Conservation (phyloP, 2,329 filamentous ascomycete genomes). For the Metarhizium brunneum region DNA sequence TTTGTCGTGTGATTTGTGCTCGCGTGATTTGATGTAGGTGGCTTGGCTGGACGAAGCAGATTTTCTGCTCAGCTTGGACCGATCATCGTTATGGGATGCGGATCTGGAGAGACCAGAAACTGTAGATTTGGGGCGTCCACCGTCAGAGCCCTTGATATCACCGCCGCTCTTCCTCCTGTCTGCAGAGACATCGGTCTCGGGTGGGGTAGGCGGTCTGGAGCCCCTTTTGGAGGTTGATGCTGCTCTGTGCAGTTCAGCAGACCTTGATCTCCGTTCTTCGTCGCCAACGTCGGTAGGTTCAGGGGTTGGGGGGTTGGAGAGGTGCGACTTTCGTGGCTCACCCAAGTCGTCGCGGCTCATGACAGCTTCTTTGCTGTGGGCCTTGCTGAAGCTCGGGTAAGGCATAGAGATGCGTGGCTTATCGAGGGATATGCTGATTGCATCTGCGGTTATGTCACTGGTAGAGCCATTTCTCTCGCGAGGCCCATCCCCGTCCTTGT, state of each 20-base stretch:
- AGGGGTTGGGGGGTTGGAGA: conserved; percentile 51
- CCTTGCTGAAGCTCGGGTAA: conserved; percentile 81
- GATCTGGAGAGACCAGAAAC: conserved; percentile 34
- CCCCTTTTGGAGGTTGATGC: conserved; percentile 30
- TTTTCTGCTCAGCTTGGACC: conserved; percentile 42
- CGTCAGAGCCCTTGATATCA: conserved; percentile 15
- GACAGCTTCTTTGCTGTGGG: conserved; percentile 81
- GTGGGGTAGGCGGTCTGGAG: conserved; percentile 50
- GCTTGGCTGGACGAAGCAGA: conserved; percentile 52
- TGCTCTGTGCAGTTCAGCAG: conserved; percentile 31
- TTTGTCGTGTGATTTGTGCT: conserved; percentile 25
- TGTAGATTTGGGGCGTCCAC: conserved; percentile 32
- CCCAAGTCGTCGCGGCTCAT: conserved; percentile 48
- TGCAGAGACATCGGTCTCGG: conserved; percentile 51
- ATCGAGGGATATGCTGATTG: conserved; percentile 27
- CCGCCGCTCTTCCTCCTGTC: conserved; percentile 29
- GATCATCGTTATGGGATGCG: conserved; percentile 37
- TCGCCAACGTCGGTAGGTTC: conserved; percentile 60
- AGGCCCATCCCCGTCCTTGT: conserved; percentile 21
- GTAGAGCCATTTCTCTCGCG: conserved; percentile 25
- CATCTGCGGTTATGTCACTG: conserved; percentile 41
- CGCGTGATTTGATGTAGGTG: conserved; percentile 35
- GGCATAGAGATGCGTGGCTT: conserved; percentile 48
- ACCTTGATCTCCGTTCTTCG: conserved; percentile 33
- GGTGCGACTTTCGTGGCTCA: conserved; percentile 24